Conservation (phyloP, 805 yeast species). For the Candida lessepsii region DNA sequence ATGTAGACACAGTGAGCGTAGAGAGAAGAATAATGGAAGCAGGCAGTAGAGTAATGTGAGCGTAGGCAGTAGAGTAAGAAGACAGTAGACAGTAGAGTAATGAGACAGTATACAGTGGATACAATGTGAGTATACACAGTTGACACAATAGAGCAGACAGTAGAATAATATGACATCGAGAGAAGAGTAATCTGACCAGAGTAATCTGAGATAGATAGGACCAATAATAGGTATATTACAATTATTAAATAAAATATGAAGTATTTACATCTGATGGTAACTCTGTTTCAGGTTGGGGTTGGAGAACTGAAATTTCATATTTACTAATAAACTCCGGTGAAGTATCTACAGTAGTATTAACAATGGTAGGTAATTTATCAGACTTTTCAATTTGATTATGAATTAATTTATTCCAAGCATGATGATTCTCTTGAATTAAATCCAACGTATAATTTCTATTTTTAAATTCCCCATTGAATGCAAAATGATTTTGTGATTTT, state of each 20-base stretch:
- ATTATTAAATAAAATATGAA: slow-evolving; percentile 2
- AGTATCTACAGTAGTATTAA: slow-evolving; percentile 36
- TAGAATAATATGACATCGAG: too few relatives aligned
- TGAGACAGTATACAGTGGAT: too few relatives aligned
- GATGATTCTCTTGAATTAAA: slow-evolving; percentile 75
- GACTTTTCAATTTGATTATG: slow-evolving; percentile 48
- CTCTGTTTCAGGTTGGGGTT: background rate
- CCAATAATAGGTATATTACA: too few relatives aligned
- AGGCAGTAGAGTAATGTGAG: too few relatives aligned
- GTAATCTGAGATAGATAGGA: too few relatives aligned
- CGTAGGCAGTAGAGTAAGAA: too few relatives aligned
- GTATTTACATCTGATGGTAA: slow-evolving; percentile 11
- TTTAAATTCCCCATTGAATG: slow-evolving; percentile 93
- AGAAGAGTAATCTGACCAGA: too few relatives aligned
- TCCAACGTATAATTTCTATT: slow-evolving; percentile 83
- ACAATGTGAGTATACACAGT: too few relatives aligned
- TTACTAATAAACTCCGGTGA: slow-evolving; percentile 26
- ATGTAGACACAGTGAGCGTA: too few relatives aligned
- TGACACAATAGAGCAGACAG: too few relatives aligned
- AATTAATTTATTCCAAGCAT: slow-evolving; percentile 79
- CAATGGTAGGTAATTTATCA: slow-evolving; percentile 30
- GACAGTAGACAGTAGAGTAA: too few relatives aligned
- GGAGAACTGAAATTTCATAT: slow-evolving; percentile 11
- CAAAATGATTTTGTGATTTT: slow-evolving; percentile 93
- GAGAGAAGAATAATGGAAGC: too few relatives aligned